These are phyloP conservation scores for Naematelia encephala DNA, from an alignment of 768 basidiomycete species.

Conservation along the genomic window DNA sequence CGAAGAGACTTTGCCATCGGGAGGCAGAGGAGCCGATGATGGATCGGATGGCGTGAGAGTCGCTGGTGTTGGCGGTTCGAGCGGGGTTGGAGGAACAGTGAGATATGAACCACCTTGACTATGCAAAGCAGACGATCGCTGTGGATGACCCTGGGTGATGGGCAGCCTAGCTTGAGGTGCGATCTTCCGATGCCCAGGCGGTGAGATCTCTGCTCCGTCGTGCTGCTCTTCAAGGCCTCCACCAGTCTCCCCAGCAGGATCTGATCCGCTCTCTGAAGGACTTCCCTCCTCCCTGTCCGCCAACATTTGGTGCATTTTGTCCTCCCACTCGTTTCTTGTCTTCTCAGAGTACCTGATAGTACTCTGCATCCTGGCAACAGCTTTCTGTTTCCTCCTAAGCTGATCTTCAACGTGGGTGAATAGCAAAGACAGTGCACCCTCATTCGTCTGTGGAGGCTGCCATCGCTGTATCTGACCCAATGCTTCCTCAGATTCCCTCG, in stretches of 20 bases:
- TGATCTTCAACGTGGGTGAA: slow-evolving; percentile 82
- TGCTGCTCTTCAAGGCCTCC: not conserved
- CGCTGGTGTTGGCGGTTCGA: slow-evolving; percentile 15
- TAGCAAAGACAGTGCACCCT: slow-evolving; percentile 75
- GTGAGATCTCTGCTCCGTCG: slow-evolving; percentile 32
- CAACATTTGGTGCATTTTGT: slow-evolving; percentile 69
- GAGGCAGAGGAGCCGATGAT: slow-evolving; percentile 12
- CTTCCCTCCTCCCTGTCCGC: slow-evolving; percentile 58
- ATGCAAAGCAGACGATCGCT: slow-evolving; percentile 19
- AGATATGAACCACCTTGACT: slow-evolving; percentile 5
- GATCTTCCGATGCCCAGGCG: slow-evolving; percentile 40
- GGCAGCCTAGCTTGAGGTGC: slow-evolving; percentile 45
- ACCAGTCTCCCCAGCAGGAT: slow-evolving; percentile 29
- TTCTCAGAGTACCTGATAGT: slow-evolving; percentile 96
- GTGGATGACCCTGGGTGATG: slow-evolving; percentile 42
- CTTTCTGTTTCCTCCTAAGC: slow-evolving; percentile 90
- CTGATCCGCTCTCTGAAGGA: slow-evolving; percentile 54
- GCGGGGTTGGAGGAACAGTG: slow-evolving; percentile 8
- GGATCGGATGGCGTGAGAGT: slow-evolving; percentile 5
- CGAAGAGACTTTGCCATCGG: slow-evolving; percentile 52
- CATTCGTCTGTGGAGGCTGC: slow-evolving; percentile 80
- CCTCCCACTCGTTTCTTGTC: slow-evolving; percentile 95
- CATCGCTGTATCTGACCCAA: slow-evolving; percentile 79
- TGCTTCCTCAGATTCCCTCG: slow-evolving; percentile 82
- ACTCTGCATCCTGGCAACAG: slow-evolving; percentile 91